phyloP scores from a whole-genome alignment of 1,139 yeast genomes.

The Debaryomycetaceae sp. region DNA sequence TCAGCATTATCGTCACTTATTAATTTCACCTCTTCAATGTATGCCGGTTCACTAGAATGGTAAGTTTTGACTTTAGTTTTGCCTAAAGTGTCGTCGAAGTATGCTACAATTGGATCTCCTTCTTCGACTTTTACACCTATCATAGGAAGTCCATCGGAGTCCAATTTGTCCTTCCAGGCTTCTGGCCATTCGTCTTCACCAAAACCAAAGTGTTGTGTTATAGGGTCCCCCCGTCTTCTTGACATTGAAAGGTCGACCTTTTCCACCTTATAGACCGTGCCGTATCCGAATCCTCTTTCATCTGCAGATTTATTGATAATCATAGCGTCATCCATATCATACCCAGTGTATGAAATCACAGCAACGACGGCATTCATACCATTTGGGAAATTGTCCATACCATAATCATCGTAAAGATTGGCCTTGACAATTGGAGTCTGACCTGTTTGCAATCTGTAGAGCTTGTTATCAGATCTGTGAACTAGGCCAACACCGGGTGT shows the following conservation, averaged over 20 bases:
- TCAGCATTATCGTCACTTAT: conserved; percentile 81
- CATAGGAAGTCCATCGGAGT: conserved; percentile 88
- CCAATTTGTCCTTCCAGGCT: conserved; percentile 82
- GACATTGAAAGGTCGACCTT: conserved; percentile 76
- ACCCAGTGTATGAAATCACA: conserved; percentile 96
- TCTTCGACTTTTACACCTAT: conserved; percentile 86
- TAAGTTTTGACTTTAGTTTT: conserved; percentile 90
- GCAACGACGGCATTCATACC: conserved; percentile 99
- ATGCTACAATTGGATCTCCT: conserved; percentile 95
- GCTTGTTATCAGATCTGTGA: conserved; percentile 92
- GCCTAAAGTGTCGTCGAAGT: conserved; percentile 85
- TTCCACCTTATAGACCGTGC: conserved; percentile 93
- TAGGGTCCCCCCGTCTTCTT: conserved; percentile 91
- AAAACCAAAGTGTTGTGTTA: conserved; percentile 91
- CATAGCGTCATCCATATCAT: conserved; percentile 99
- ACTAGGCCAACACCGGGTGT: conserved; percentile 95
- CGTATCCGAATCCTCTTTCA: conserved; percentile 97
- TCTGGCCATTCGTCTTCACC: conserved; percentile 93
- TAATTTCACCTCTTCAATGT: conserved; percentile 90
- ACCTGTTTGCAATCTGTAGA: conserved; percentile 89
- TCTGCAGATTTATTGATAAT: conserved; percentile 94
- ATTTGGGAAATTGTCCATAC: conserved; percentile 97
- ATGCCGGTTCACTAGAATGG: conserved; percentile 93
- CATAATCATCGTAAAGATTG: conserved; percentile 88
- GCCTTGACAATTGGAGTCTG: conserved; percentile 98